Evolutionary conservation across 352 stramenopile species (phyloP).

Genomic region (Pythium guiyangense): DNA sequence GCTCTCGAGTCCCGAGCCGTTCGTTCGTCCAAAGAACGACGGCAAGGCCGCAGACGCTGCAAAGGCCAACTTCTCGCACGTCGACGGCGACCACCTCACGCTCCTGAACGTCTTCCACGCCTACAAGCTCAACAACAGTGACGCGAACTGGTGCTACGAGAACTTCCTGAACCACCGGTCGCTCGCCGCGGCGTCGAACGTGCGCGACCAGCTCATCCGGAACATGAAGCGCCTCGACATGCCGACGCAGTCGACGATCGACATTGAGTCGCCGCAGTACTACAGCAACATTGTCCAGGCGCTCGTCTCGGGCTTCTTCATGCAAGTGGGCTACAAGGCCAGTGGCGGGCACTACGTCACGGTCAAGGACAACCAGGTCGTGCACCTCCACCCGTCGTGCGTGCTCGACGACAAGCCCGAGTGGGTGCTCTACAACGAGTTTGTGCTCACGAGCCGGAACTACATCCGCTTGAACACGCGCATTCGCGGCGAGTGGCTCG

Average conservation of each 20-base stretch:
- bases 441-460: conserved; percentile 98
- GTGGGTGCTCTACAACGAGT: conserved; percentile 99
- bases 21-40: conserved; percentile 95
- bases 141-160: conserved; percentile 96
- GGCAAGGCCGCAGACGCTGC: conserved; percentile 96
- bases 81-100: conserved; percentile 97
- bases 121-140: conserved; percentile 91
- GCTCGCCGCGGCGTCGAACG: conserved; percentile 92
- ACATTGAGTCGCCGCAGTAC: conserved; percentile 84
- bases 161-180: conserved; percentile 97
- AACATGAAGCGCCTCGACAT: conserved; percentile 95
- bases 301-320: conserved; percentile 97
- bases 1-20: conserved; percentile 92
- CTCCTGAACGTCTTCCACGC: conserved; percentile 97
- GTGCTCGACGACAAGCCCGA: conserved; percentile 95
- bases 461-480: conserved; percentile 98
- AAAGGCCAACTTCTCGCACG: conserved; percentile 94
- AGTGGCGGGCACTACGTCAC: conserved; percentile 95
- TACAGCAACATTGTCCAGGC: conserved; percentile 93
- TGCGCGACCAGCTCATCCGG: conserved; percentile 95
- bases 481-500: conserved; percentile 90
- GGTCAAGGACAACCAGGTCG: conserved; percentile 99
- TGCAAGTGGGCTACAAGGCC: conserved; percentile 92
- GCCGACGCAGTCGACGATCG: conserved; percentile 63
- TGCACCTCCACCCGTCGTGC: conserved; percentile 96